Conservation (phyloP, 495 filamentous ascomycete species). For the Hypoxylon subgilvum region DNA sequence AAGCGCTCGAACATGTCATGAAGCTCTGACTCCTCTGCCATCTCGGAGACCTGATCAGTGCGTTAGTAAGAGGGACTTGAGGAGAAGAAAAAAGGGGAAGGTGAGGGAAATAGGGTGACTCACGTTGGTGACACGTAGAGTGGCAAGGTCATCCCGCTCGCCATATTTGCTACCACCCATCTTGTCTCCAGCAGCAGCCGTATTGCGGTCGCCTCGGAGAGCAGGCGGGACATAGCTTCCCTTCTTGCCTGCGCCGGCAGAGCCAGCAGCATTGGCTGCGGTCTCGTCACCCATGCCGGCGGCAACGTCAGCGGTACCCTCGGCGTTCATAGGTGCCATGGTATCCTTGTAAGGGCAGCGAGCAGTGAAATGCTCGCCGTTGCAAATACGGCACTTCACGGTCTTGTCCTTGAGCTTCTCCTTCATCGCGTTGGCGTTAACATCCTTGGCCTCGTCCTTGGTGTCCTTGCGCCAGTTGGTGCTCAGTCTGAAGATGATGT, state of each 20-base stretch:
- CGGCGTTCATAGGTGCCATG: slow-evolving; percentile 63
- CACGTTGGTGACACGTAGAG: slow-evolving; percentile 95
- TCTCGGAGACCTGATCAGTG: slow-evolving; percentile 79
- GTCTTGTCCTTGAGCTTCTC: slow-evolving; percentile 97
- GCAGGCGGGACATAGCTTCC: slow-evolving; percentile 92
- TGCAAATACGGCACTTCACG: slow-evolving; percentile 99
- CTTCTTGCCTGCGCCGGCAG: slow-evolving; percentile 63
- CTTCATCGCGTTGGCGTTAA: slow-evolving; percentile 81
- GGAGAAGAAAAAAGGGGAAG: neutral
- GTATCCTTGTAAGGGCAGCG: slow-evolving; percentile 78
- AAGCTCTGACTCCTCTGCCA: slow-evolving; percentile 92
- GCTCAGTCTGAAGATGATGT: slow-evolving; percentile 91
- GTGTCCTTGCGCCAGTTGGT: slow-evolving; percentile 89
- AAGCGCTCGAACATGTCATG: slow-evolving; percentile 98
- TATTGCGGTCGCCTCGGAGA: slow-evolving; percentile 72
- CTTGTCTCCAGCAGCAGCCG: slow-evolving; percentile 72
- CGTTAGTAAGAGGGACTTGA: slow-evolving; percentile 21
- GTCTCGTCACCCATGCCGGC: slow-evolving; percentile 61
- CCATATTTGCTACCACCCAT: slow-evolving; percentile 86
- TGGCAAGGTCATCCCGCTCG: slow-evolving; percentile 95
- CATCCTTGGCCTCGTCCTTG: slow-evolving; percentile 76
- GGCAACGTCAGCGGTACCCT: slow-evolving; percentile 58
- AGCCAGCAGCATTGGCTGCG: slow-evolving; percentile 37
- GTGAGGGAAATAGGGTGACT: slow-evolving; percentile 45
- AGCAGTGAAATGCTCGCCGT: slow-evolving; percentile 97